A percentile compares a stretch with the other conserved stretches of the same genome.
Conservation (phyloP, 2,329 filamentous ascomycete species). For the Chaetomiaceae sp. region DNA sequence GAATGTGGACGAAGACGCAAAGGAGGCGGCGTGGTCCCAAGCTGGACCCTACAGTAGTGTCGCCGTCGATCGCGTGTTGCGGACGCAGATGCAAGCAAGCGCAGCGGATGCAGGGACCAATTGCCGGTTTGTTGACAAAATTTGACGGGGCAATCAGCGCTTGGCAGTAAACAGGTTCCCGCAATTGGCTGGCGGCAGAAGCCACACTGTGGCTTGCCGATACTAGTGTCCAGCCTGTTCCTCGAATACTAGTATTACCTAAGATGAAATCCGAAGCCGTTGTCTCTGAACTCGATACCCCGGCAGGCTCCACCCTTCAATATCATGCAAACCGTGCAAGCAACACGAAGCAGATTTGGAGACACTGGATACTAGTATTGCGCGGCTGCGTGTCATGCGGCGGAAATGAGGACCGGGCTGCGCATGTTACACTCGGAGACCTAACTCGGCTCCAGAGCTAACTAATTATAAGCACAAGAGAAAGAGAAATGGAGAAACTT, state of each 20-base stretch:
- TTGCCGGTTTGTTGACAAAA: constrained; percentile 15
- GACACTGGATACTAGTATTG: too few relatives aligned
- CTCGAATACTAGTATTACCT: constrained; percentile 16
- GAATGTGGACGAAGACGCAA: background rate
- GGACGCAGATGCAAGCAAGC: constrained; percentile 1
- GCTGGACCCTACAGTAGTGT: constrained; percentile 3
- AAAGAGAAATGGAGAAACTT: too few relatives aligned
- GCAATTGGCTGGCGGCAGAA: background rate
- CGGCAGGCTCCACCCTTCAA: too few relatives aligned
- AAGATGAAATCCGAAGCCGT: background rate
- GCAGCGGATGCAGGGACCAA: constrained; percentile 11
- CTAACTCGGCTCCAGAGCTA: too few relatives aligned
- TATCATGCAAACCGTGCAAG: too few relatives aligned
- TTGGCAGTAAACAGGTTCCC: background rate
- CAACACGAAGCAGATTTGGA: too few relatives aligned
- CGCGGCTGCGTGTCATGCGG: too few relatives aligned
- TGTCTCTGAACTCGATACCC: too few relatives aligned
- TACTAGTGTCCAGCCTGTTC: background rate
- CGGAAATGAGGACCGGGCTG: too few relatives aligned
- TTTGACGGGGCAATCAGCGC: constrained; percentile 15
- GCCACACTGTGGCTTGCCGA: too few relatives aligned
- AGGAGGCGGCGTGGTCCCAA: background rate
- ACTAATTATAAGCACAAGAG: too few relatives aligned
- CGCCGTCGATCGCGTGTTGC: background rate
- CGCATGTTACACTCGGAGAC: too few relatives aligned